Conservation (phyloP, 192 early-diverging fungal species). For the Coemansia sp. region DNA sequence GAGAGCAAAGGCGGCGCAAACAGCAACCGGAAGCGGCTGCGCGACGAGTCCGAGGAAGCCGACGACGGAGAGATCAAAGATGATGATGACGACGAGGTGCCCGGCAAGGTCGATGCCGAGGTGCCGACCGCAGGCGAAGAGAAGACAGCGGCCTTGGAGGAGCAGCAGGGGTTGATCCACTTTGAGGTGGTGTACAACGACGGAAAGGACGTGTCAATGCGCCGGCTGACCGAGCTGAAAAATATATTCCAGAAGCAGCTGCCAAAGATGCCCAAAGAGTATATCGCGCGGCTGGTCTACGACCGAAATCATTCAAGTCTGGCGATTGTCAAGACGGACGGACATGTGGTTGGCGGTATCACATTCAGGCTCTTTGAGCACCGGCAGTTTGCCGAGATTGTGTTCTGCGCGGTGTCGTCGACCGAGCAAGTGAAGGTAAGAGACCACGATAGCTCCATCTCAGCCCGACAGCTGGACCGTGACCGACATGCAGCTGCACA, state of each 20-base stretch:
- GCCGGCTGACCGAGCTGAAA: slow-evolving; percentile 87
- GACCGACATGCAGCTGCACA: too few species aligned
- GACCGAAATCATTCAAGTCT: slow-evolving; percentile 88
- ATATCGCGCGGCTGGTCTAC: slow-evolving; percentile 94
- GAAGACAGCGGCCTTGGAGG: slow-evolving; percentile 62
- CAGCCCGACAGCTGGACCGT: too few species aligned
- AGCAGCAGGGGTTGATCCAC: slow-evolving; percentile 62
- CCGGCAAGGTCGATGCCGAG: slow-evolving; percentile 6
- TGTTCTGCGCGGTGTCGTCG: slow-evolving; percentile 92
- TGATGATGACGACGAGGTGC: slow-evolving; percentile 15
- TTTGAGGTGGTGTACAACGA: slow-evolving; percentile 82
- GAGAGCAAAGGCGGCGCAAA: background rate
- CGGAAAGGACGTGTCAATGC: slow-evolving; percentile 72
- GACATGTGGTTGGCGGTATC: slow-evolving; percentile 88
- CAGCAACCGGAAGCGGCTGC: slow-evolving; percentile 27
- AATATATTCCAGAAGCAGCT: slow-evolving; percentile 96
- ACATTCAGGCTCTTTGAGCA: slow-evolving; percentile 87
- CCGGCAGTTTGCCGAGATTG: slow-evolving; percentile 95
- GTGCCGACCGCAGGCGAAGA: slow-evolving; percentile 22
- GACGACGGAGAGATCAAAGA: slow-evolving; percentile 30
- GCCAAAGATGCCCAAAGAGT: slow-evolving; percentile 98
- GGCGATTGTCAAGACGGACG: slow-evolving; percentile 58
- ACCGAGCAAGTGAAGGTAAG: slow-evolving; percentile 86
- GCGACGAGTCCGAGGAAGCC: slow-evolving; percentile 27
- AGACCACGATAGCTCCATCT: background rate